Evolutionary conservation across 2,329 filamentous ascomycete genomes (phyloP).

Genomic region (Anthostomella pinea): DNA sequence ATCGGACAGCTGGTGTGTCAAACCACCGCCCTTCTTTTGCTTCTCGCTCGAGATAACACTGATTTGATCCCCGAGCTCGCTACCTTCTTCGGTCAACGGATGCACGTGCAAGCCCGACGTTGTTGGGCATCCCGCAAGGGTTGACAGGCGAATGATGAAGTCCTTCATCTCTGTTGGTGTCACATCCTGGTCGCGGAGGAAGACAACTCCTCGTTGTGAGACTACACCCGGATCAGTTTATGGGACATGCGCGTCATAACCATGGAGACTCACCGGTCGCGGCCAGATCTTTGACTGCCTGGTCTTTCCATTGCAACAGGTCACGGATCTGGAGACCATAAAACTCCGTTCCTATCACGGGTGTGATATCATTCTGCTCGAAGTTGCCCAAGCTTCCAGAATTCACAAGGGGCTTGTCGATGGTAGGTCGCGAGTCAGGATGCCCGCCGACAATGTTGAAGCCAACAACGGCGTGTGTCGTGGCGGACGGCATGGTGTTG

Average conservation of each 20-base stretch:
- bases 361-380: constrained; percentile 34
- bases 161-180: constrained; percentile 43
- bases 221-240: constrained; percentile 29
- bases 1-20: constrained; percentile 50
- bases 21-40: constrained; percentile 51
- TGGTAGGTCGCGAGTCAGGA: constrained; percentile 5
- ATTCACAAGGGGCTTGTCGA: constrained; percentile 36
- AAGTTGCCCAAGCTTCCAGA: constrained; percentile 40
- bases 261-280: constrained; percentile 23
- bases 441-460: constrained; percentile 4
- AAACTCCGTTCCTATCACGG: constrained; percentile 34
- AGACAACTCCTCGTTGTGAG: constrained; percentile 48
- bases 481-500: constrained; percentile 5
- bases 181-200: constrained; percentile 47
- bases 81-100: constrained; percentile 50
- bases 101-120: constrained; percentile 53
- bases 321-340: constrained; percentile 33
- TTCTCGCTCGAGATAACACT: constrained; percentile 55
- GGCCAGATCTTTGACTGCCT: constrained; percentile 23
- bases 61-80: constrained; percentile 53
- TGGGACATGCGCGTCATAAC: background rate
- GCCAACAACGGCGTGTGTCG: background rate
- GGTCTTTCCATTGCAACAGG: constrained; percentile 18
- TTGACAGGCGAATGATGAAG: constrained; percentile 42
- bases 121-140: constrained; percentile 43